A percentile compares a stretch with the other conserved stretches of the same genome.
These are phyloP conservation scores for Achlya hypogyna DNA, from an alignment of 352 stramenopile genomes.

Conservation along the genomic window DNA sequence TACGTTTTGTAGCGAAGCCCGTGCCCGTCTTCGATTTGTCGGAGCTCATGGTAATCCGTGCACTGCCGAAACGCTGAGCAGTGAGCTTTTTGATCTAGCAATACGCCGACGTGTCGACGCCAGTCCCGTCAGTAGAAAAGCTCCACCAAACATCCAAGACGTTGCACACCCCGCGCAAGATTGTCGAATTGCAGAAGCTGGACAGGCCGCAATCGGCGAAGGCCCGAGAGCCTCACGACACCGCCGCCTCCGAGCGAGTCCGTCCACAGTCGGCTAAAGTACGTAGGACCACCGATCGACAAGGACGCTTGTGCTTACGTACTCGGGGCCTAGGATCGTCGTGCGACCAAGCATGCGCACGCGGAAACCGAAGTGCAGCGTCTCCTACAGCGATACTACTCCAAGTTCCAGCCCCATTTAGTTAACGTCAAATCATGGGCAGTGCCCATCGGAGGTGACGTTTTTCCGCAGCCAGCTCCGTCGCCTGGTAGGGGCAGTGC, in stretches of 20 bases:
- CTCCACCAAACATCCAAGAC: background rate
- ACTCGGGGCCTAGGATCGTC: background rate
- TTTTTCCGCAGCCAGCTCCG: background rate
- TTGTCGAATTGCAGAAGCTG: background rate
- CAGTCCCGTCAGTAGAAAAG: too few species aligned
- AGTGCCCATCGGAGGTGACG: background rate
- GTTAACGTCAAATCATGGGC: background rate
- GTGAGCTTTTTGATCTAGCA: background rate
- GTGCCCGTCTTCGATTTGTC: conserved; percentile 7
- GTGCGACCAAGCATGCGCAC: background rate
- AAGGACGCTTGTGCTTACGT: background rate
- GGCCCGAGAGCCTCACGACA: background rate
- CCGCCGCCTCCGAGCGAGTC: background rate
- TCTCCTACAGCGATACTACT: background rate
- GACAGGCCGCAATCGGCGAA: conserved; percentile 5
- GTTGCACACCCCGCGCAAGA: background rate
- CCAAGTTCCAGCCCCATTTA: conserved; percentile 12
- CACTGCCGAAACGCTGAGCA: background rate
- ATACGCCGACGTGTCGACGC: background rate
- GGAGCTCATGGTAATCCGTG: background rate
- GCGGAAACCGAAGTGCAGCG: conserved; percentile 6
- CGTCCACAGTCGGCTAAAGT: conserved; percentile 16
- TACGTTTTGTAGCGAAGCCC: background rate
- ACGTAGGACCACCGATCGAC: background rate
- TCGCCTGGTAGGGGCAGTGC: background rate